Base-by-base conservation (phyloP, 2,329 filamentous ascomycete species). In the Colletotrichum endophyticum region DNA sequence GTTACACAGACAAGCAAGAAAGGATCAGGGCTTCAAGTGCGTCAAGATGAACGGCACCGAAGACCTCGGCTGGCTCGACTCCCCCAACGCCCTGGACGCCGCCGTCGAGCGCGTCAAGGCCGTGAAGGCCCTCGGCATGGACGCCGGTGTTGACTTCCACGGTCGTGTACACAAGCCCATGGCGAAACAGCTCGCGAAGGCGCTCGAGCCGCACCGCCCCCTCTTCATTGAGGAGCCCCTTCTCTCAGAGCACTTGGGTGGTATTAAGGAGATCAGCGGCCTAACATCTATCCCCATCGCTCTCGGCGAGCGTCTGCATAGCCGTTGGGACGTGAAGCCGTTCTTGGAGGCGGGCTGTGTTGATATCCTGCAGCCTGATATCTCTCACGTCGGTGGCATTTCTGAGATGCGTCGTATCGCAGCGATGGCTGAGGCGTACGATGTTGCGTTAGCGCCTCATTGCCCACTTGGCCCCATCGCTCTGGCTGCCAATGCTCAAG, bases 21-120 rank as follows among this genome's bases (percentile, higher is more conserved):
- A 90, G 79, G 85, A 86, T 13, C 92, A 94, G 82, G 93, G 93
- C 0, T 92, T 95, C 81, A 91, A 86, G 4, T 88, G 90, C 6
- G 90, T 95, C 70, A 96, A 96, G 82, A 96, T 96, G 94, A 95
- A 96, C 81, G 94, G 90, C 8, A 96, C 94, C 0, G 93, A 94
- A 80, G 94, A 95, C 77, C 84, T 95, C 2, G 92, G 91, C 78
- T 96, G 94, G 94, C 87, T 96, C 0, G 95, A 96, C 83, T 94
- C 93, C 1, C 94, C 94, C 0, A 86, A 88, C 0, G 88, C 88
- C 0, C 87, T 96, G 0, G 88, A 94, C 61, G 86, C 89, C 7
- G 92, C 91, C 61, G 91, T 95, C 4, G 91, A 94, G 74, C 89
- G 94, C 3, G 86, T 96, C 15, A 92, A 93, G 79, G 87, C 90